These are phyloP conservation scores for Lachnellula arida DNA, from an alignment of 2,329 filamentous ascomycete genomes.

Conservation along the genomic window DNA sequence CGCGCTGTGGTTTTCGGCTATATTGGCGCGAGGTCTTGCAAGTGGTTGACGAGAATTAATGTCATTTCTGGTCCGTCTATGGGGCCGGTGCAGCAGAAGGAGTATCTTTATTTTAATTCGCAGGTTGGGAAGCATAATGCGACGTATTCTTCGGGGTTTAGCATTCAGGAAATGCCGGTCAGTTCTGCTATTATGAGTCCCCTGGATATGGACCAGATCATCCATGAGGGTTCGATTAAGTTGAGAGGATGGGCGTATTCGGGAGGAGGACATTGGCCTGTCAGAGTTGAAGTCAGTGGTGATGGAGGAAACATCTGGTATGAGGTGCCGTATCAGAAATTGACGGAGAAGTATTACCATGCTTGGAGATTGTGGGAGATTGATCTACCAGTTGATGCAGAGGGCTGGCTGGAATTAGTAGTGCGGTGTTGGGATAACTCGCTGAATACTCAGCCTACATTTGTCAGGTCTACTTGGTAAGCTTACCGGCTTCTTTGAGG, in stretches of 20 bases:
- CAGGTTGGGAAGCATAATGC: slow-evolving; percentile 60
- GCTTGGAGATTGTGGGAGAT: slow-evolving; percentile 62
- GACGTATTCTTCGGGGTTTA: slow-evolving; percentile 57
- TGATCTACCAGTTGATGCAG: slow-evolving; percentile 56
- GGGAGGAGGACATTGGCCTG: slow-evolving; percentile 60
- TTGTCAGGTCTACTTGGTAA: slow-evolving; percentile 48
- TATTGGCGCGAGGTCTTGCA: slow-evolving; percentile 63
- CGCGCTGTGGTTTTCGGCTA: slow-evolving; percentile 59
- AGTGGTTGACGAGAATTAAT: slow-evolving; percentile 62
- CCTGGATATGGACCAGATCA: slow-evolving; percentile 36
- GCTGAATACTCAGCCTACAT: slow-evolving; percentile 55
- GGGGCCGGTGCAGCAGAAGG: slow-evolving; percentile 60
- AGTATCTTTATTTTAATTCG: slow-evolving; percentile 61
- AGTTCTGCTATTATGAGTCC: slow-evolving; percentile 59
- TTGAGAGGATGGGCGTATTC: slow-evolving; percentile 64
- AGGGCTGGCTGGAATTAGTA: slow-evolving; percentile 57
- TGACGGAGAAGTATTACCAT: slow-evolving; percentile 58
- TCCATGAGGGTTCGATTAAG: slow-evolving; percentile 26
- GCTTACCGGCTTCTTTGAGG: neutral
- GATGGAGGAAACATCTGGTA: slow-evolving; percentile 62
- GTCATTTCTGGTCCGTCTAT: slow-evolving; percentile 51
- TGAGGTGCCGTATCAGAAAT: slow-evolving; percentile 56
- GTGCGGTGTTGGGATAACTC: slow-evolving; percentile 58
- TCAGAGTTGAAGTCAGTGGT: slow-evolving; percentile 62
- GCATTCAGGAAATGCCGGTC: slow-evolving; percentile 65